Evolutionary conservation across 2,329 filamentous ascomycete species (phyloP).

Genomic region (Triangularia verruculosa): DNA sequence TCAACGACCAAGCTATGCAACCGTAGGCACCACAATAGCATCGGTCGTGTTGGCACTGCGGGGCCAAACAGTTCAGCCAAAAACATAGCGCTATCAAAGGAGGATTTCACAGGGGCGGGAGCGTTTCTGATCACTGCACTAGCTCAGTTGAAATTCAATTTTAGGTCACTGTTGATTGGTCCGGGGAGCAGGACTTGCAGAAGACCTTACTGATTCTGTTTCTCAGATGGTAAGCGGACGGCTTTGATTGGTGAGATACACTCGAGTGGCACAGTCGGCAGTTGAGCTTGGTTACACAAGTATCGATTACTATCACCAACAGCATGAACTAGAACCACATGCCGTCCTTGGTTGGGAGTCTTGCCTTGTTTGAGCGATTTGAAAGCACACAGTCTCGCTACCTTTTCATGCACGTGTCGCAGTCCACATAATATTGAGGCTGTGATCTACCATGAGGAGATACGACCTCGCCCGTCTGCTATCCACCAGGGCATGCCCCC

Average conservation of each 20-base stretch:
- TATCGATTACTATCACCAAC: not conserved
- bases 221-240: not conserved
- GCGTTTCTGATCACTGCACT: not conserved
- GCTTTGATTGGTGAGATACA: not conserved
- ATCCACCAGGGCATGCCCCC: not conserved
- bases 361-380: not conserved
- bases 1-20: not conserved
- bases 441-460: not conserved
- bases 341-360: not conserved
- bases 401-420: not conserved
- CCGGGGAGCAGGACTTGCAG: not conserved
- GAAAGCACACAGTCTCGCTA: not conserved
- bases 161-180: not conserved
- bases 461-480: not conserved
- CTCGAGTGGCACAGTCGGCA: not conserved
- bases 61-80: not conserved
- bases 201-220: not conserved
- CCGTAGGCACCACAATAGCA: not conserved
- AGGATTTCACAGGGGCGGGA: not conserved
- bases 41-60: not conserved
- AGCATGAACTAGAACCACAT: not conserved
- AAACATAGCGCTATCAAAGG: no score
- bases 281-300: not conserved
- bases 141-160: not conserved
- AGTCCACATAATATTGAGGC: not conserved